These are phyloP conservation scores for Deinandra increscens DNA, from an alignment of 129 eudicot genomes.

Conservation along the genomic window DNA sequence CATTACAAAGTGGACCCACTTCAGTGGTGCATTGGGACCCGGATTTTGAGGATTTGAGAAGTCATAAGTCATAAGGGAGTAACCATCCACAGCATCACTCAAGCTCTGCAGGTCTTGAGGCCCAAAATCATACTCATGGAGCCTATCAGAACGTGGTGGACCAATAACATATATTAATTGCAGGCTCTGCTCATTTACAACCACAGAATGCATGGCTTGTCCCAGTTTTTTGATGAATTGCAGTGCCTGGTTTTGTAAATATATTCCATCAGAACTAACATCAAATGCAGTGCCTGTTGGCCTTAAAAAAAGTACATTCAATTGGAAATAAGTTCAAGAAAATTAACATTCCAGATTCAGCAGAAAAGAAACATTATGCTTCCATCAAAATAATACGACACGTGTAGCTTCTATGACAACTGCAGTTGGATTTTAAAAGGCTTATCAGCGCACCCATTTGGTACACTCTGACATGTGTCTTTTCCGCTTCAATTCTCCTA, in stretches of 20 bases:
- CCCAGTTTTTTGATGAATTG: conserved; percentile 69
- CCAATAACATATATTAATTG: conserved; percentile 84
- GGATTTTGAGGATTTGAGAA: conserved; percentile 86
- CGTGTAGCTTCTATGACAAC: neutral
- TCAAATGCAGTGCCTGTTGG: neutral
- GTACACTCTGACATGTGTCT: neutral
- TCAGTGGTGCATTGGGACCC: conserved; percentile 96
- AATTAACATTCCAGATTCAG: neutral
- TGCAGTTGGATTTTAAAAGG: neutral
- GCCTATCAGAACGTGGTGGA: conserved; percentile 73
- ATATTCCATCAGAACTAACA: conserved; percentile 13
- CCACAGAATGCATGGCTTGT: conserved; percentile 64
- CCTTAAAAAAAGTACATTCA: neutral
- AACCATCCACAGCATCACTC: conserved; percentile 78
- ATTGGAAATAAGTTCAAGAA: neutral
- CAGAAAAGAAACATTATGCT: neutral
- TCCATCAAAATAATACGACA: neutral
- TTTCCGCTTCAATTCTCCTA: neutral
- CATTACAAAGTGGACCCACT: conserved; percentile 70
- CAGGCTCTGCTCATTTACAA: conserved; percentile 42
- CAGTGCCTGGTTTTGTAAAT: conserved; percentile 59
- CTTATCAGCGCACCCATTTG: neutral
- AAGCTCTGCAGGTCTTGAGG: conserved; percentile 68
- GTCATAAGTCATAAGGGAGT: conserved; percentile 97
- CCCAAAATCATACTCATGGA: conserved; percentile 79